phyloP scores from a whole-genome alignment of 441 rosid genomes.

The Gossypium lobatum region DNA sequence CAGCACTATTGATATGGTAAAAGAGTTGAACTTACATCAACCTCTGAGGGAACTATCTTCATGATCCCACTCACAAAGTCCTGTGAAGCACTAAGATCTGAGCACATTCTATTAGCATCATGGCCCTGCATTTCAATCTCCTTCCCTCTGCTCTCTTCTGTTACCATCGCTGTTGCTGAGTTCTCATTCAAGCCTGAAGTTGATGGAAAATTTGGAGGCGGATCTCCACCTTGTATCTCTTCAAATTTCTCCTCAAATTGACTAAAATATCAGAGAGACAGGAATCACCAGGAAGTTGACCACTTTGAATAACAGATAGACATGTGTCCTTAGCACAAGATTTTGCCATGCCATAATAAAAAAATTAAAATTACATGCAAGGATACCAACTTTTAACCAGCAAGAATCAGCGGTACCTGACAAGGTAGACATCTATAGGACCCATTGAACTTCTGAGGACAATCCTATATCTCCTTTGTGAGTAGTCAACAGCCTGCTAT shows the following conservation, averaged over 20 bases:
- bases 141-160: constrained; percentile 38
- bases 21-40: constrained; percentile 62
- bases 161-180: constrained; percentile 22
- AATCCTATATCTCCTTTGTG: constrained; percentile 89
- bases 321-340: not conserved
- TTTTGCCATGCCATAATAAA: not conserved
- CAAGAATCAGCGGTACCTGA: constrained; percentile 52
- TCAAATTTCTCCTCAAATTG: constrained; percentile 90
- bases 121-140: constrained; percentile 37
- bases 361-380: not conserved
- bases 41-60: constrained; percentile 91
- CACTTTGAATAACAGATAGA: not conserved
- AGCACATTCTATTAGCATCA: constrained; percentile 39
- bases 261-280: constrained; percentile 27
- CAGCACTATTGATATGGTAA: not conserved
- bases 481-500: constrained; percentile 74
- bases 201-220: constrained; percentile 49
- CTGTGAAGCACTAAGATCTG: constrained; percentile 54
- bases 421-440: constrained; percentile 92
- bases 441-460: constrained; percentile 98
- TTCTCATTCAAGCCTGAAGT: constrained; percentile 46
- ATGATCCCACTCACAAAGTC: constrained; percentile 86
- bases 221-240: constrained; percentile 64
- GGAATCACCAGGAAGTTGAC: constrained; percentile 13
- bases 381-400: not conserved